A percentile compares a stretch with the other conserved stretches of the same genome.
Conservation (phyloP, 805 yeast species). For the Nakazawaea laoshanensis region DNA sequence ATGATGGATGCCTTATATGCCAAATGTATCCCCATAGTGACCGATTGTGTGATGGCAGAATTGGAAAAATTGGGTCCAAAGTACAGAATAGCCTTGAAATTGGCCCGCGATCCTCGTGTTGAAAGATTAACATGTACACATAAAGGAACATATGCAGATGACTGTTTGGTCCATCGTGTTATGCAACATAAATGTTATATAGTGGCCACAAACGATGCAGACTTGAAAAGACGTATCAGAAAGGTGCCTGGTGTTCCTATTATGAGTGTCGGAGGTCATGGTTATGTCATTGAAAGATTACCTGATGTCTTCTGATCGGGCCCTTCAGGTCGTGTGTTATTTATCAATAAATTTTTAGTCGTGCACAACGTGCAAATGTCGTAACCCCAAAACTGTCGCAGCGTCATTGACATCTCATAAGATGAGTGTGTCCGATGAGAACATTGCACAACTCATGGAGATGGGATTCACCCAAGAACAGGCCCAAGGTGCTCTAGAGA, state of each 20-base stretch:
- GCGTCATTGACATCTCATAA: too few species aligned
- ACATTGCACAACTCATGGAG: slow-evolving; percentile 14
- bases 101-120: slow-evolving; percentile 92
- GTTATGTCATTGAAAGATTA: slow-evolving; percentile 86
- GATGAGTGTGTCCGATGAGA: slow-evolving; percentile 8
- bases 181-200: slow-evolving; percentile 95
- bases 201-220: slow-evolving; percentile 98
- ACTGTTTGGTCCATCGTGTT: slow-evolving; percentile 87
- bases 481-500: slow-evolving; percentile 28
- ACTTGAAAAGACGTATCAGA: slow-evolving; percentile 84
- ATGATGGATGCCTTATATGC: slow-evolving; percentile 96
- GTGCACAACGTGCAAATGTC: too few species aligned
- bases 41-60: slow-evolving; percentile 98
- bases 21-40: slow-evolving; percentile 88
- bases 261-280: slow-evolving; percentile 91
- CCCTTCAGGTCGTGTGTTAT: too few species aligned
- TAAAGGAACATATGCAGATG: slow-evolving; percentile 97
- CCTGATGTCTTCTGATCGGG: slow-evolving; percentile 80
- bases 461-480: slow-evolving; percentile 33
- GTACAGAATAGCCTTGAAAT: slow-evolving; percentile 82
- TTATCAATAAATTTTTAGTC: too few species aligned
- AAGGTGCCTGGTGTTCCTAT: slow-evolving; percentile 97
- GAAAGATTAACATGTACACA: slow-evolving; percentile 83
- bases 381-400: too few species aligned
- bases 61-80: slow-evolving; percentile 92